phyloP scores from a whole-genome alignment of 495 filamentous ascomycete species.

The Podospora pseudopauciseta region DNA sequence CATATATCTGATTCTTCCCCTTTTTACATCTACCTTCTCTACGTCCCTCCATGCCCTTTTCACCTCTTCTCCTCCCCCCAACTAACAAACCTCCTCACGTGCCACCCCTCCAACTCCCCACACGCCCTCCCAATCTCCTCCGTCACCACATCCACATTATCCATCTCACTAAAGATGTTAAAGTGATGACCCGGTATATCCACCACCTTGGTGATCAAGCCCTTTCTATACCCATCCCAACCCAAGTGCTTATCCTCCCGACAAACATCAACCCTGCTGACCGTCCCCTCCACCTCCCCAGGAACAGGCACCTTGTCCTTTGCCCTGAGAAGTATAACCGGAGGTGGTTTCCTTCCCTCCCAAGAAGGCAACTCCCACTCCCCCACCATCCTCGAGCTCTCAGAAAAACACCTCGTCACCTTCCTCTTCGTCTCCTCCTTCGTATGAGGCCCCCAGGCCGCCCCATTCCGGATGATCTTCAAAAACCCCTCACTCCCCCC shows the following conservation, averaged over 20 bases:
- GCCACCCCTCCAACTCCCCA: conserved; percentile 26
- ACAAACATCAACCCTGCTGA: conserved; percentile 34
- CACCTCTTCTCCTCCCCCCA: background rate
- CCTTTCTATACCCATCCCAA: conserved; percentile 37
- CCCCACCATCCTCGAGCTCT: conserved; percentile 37
- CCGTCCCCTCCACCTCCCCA: conserved; percentile 22
- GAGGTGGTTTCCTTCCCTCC: conserved; percentile 26
- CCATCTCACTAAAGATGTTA: conserved; percentile 34
- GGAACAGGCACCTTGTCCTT: conserved; percentile 30
- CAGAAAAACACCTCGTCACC: conserved; percentile 34
- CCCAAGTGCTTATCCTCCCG: conserved; percentile 35
- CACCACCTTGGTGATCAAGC: conserved; percentile 35
- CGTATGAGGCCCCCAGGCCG: conserved; percentile 33
- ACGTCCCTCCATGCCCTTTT: background rate
- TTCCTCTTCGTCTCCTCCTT: conserved; percentile 35
- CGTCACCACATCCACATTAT: conserved; percentile 29
- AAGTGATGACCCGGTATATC: conserved; percentile 45
- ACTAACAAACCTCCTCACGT: background rate
- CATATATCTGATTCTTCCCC: no score
- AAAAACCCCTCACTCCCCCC: background rate
- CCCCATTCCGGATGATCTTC: conserved; percentile 23
- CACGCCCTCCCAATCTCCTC: conserved; percentile 35
- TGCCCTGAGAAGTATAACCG: conserved; percentile 39
- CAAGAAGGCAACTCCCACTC: conserved; percentile 37
- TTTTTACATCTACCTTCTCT: background rate